These are phyloP conservation scores for Stemphylium lycopersici DNA, from an alignment of 2,329 filamentous ascomycete species.

Conservation along the genomic window DNA sequence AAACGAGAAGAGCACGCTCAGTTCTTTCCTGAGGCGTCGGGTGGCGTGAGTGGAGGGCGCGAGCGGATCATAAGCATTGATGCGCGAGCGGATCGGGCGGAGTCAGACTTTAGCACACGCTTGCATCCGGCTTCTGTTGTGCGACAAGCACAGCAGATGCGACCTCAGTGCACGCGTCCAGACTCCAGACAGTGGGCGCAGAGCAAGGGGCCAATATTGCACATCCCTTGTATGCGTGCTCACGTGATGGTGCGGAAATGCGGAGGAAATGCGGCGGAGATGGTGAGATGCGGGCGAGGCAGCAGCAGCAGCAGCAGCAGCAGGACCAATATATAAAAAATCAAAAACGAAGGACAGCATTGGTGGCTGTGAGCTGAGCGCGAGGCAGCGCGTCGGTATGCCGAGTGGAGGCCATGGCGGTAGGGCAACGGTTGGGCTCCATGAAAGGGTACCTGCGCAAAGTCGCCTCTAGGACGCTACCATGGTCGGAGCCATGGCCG, in stretches of 20 bases:
- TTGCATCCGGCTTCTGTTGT: conserved; percentile 8
- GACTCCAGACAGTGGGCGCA: neutral
- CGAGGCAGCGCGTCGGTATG: conserved; percentile 15
- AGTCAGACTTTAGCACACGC: neutral
- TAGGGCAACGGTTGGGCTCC: conserved; percentile 19
- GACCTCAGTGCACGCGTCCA: conserved; percentile 5
- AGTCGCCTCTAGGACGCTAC: neutral
- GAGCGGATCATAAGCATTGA: conserved; percentile 2
- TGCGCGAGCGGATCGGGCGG: neutral
- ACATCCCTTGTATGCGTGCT: neutral
- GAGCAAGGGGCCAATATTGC: neutral
- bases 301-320: too few relatives aligned
- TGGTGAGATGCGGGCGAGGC: conserved; percentile 44
- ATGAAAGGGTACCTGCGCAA: conserved; percentile 4
- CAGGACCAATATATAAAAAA: too few relatives aligned
- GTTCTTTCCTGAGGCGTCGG: neutral
- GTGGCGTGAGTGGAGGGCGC: conserved; percentile 1
- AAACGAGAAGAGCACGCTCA: neutral
- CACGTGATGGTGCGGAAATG: neutral
- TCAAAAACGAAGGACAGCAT: conserved; percentile 1
- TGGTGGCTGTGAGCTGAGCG: conserved; percentile 18
- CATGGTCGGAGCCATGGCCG: neutral
- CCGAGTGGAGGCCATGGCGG: neutral
- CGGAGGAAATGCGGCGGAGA: neutral
- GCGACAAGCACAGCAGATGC: neutral